Conservation (phyloP, 2,329 filamentous ascomycete species). For the Teratosphaeria epicoccoides region DNA sequence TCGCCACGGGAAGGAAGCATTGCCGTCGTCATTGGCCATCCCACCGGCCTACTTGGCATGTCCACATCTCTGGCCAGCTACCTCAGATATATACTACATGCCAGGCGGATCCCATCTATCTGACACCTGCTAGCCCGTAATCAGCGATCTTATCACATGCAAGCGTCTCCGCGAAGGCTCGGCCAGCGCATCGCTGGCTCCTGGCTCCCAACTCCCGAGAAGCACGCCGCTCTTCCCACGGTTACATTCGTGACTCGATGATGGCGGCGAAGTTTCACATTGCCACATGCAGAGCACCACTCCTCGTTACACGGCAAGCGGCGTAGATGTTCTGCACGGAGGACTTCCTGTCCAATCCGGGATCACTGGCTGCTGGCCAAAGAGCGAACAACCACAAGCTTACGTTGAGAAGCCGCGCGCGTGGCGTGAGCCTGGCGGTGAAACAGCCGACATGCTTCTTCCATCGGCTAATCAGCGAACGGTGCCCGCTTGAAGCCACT, state of each 20-base stretch:
- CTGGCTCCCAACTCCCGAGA: neutral
- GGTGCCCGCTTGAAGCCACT: neutral
- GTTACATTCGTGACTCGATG: neutral
- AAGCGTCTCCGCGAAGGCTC: neutral
- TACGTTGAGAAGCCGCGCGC: neutral
- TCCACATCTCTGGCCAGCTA: too few species aligned
- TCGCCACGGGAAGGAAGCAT: too few species aligned
- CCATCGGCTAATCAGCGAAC: neutral
- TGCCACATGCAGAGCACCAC: neutral
- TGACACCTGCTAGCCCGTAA: neutral
- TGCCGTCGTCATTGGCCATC: too few species aligned
- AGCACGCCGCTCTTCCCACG: neutral
- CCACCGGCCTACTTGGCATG: too few species aligned
- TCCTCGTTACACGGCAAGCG: neutral
- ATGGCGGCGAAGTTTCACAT: neutral
- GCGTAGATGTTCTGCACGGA: neutral
- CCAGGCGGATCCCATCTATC: neutral
- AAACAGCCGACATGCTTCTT: neutral
- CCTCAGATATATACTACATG: neutral
- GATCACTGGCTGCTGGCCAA: neutral
- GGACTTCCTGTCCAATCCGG: neutral
- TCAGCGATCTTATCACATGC: neutral
- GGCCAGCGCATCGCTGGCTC: neutral
- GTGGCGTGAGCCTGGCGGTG: neutral
- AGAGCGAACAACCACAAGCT: neutral